These are phyloP conservation scores for Calonectria montana DNA, from an alignment of 2,329 filamentous ascomycete species.

Conservation along the genomic window DNA sequence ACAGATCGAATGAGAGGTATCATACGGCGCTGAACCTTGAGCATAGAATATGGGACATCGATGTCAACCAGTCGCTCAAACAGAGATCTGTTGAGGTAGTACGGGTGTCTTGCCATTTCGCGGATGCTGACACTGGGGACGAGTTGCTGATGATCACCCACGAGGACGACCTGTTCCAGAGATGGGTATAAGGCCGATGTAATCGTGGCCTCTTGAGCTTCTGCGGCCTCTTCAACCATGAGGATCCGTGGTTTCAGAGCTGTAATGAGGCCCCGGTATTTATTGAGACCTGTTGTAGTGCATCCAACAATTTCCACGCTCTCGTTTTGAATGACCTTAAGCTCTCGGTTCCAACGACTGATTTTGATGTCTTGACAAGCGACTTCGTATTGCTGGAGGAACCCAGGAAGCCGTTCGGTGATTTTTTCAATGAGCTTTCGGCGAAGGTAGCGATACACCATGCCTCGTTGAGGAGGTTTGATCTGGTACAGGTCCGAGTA, in stretches of 20 bases:
- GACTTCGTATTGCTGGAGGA: conserved; percentile 62
- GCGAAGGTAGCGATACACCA: conserved; percentile 75
- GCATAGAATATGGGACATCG: conserved; percentile 69
- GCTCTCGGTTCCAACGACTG: conserved; percentile 69
- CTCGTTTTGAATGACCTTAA: conserved; percentile 51
- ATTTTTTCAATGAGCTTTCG: conserved; percentile 62
- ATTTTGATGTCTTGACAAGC: conserved; percentile 65
- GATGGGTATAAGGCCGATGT: conserved; percentile 62
- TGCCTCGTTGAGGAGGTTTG: conserved; percentile 64
- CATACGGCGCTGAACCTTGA: conserved; percentile 76
- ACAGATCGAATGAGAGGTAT: conserved; percentile 57
- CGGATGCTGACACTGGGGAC: conserved; percentile 74
- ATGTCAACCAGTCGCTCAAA: conserved; percentile 83
- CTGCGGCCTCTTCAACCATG: conserved; percentile 84
- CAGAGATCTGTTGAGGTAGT: conserved; percentile 77
- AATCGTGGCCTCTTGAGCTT: conserved; percentile 75
- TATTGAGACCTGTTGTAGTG: conserved; percentile 84
- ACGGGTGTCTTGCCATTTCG: conserved; percentile 70
- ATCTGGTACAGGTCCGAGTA: conserved; percentile 71
- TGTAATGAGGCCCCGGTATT: conserved; percentile 78
- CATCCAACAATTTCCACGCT: conserved; percentile 67
- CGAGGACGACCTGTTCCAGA: conserved; percentile 65
- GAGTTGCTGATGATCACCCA: conserved; percentile 86
- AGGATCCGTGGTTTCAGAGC: conserved; percentile 74
- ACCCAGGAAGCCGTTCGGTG: conserved; percentile 56